Evolutionary conservation across 805 yeast genomes (phyloP), one percentile per base, ranked within the genome.

Genomic region (Starmera pachycereana): DNA sequence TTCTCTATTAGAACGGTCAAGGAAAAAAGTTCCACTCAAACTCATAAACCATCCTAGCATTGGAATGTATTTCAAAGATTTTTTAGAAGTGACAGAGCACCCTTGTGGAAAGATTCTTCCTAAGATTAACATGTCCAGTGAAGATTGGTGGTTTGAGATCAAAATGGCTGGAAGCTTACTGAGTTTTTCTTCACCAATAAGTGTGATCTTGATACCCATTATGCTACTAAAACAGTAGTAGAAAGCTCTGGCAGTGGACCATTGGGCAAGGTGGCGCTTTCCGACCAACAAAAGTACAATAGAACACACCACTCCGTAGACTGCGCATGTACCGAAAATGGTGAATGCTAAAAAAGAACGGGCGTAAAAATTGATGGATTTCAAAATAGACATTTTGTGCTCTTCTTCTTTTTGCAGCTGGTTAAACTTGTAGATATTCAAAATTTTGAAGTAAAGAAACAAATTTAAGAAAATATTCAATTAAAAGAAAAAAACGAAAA

Each of bases 41-140:
- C 76, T 54, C 98, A 92, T 89, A 65, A 89, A 92, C 97, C 97
- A 90, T 12, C 99, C 99, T 50, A 92, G 68, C 52, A 92, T 73
- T 13, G 99, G 99, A 39, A 87, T 67, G 56, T 75, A 86, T 52
- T 84, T 78, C 53, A 92, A 71, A 6, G 85, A 81, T 58, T 76
- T 78, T 62, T 92, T 92, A 30, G 97, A 92, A 1, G 97, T 92
- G 36, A 92, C 96, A 8, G 89, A 79, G 66, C 89, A 87, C 38
- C 85, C 86, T 37, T 78, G 76, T 38, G 95, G 96, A 69, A 92
- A 92, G 33, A 86, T 61, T 48, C 74, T 76, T 25, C 96, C 97
- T 47, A 92, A 67, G 43, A 89, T 62, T 38, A 83, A 68, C 42
- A 92, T 76, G 58, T 92, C 98, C 47, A 92, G 62, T 29, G 86